A percentile compares a stretch with the other conserved stretches of the same genome.
phyloP scores from a whole-genome alignment of 1,139 yeast genomes.

The Geotrichum australiense region DNA sequence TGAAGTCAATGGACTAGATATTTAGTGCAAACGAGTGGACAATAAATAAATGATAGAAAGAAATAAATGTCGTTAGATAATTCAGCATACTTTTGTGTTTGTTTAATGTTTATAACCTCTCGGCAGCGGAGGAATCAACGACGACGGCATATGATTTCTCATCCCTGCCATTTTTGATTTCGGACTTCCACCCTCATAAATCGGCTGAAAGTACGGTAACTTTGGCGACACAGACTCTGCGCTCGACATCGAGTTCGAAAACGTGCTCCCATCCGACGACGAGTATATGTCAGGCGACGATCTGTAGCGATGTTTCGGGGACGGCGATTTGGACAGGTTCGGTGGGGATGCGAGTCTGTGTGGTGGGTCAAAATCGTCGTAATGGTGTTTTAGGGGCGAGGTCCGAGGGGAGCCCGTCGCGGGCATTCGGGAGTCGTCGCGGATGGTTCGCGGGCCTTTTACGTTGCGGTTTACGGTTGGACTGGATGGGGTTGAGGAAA shows the following conservation, averaged over 20 bases:
- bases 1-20: too few species aligned
- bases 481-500: neutral
- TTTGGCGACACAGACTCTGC: conserved; percentile 5
- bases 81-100: too few species aligned
- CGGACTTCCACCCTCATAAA: conserved; percentile 3
- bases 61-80: neutral
- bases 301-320: neutral
- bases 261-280: conserved; percentile 9
- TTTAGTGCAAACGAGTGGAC: too few species aligned
- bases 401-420: neutral
- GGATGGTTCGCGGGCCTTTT: conserved; percentile 14
- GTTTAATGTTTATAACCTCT: too few species aligned
- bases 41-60: too few species aligned
- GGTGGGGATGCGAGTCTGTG: neutral
- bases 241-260: conserved; percentile 2
- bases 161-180: too few species aligned
- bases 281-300: conserved; percentile 8
- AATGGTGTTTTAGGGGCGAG: neutral
- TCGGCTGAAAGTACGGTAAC: conserved; percentile 10
- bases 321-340: neutral
- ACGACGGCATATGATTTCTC: too few species aligned
- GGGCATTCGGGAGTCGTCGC: conserved; percentile 5
- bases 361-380: conserved; percentile 1
- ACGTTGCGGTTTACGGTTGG: conserved; percentile 9
- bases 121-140: too few species aligned